Base-by-base conservation (phyloP, 371 early-diverging fungal genomes). In the Apophysomyces ossiformis region DNA sequence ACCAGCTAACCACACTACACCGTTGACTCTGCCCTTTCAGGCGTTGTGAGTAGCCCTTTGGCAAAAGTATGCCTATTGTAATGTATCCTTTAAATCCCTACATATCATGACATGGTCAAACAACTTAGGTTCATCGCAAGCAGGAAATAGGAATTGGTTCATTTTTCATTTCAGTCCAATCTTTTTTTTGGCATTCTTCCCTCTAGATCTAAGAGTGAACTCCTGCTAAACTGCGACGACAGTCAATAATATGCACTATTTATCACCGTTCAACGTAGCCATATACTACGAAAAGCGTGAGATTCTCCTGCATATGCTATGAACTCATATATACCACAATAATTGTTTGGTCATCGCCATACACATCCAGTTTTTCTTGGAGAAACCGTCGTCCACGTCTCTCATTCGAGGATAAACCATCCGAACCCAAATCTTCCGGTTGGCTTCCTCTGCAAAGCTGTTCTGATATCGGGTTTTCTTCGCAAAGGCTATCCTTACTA, bases 281-380 rank as follows among this genome's bases (percentile, higher is more conserved):
- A 63, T 13, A 37, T 63, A 63, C 63, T 67, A 38, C 35, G 0
- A 7, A n/a, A 21, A 15, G 38, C 39, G 1, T 32, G n/a, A 37
- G 58, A 68, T 77, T 26, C 5, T 50, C 11, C 21, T 21, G 21
- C 21, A 16, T 21, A 21, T 11, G 9, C 9, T 4, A 9, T 5
- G 2, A 50, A 11, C 13, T 41, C 2, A 41, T 5, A 50, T 26
- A 3, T 78, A 82, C 82, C 37, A 75, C 70, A 18, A 78, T 70
- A 67, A 82, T 82, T 7, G 75, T 82, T 61, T 78, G 82, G 58
- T 82, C 82, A 65, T 82, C 82, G 6, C 82, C 82, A 65, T 73
- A 70, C 0, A 82, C 71, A 1, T 67, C 67, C 1, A 82, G 45
- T 37, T 71, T 71, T 9, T 82, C 72, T 35, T 70, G 71, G 6